phyloP scores from a whole-genome alignment of 345 rosid species.

The Excoecaria cochinchinensis region DNA sequence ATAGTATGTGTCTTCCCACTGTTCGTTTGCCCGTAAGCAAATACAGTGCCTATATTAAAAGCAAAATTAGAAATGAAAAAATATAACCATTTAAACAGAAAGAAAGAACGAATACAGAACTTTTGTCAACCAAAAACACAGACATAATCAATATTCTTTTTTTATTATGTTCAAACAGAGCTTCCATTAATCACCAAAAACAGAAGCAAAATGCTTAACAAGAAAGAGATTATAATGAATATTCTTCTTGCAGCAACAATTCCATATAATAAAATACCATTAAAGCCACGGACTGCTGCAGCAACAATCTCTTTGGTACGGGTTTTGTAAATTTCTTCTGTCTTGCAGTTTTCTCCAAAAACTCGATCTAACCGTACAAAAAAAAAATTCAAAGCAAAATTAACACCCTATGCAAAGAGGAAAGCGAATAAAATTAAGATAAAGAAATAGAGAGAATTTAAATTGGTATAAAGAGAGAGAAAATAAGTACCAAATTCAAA shows the following conservation, averaged over 20 bases:
- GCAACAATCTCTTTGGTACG: slow-evolving; percentile 74
- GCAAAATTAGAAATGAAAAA: neutral
- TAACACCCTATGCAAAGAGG: neutral
- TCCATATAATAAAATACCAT: slow-evolving; percentile 43
- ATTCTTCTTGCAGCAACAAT: neutral
- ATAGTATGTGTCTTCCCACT: slow-evolving; percentile 97
- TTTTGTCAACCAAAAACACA: neutral
- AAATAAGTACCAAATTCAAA: slow-evolving; percentile 66
- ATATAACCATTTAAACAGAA: neutral
- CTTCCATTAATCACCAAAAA: neutral
- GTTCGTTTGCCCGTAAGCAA: slow-evolving; percentile 95
- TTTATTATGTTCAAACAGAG: neutral
- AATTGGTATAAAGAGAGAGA: neutral
- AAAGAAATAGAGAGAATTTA: neutral
- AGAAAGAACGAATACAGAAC: neutral
- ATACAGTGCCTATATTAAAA: slow-evolving; percentile 64
- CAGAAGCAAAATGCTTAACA: neutral
- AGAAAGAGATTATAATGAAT: too few relatives aligned
- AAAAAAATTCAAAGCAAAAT: too few relatives aligned
- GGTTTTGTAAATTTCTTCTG: slow-evolving; percentile 61
- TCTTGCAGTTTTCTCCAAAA: slow-evolving; percentile 66
- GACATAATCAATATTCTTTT: neutral
- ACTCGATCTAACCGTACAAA: slow-evolving; percentile 44
- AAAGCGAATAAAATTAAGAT: neutral
- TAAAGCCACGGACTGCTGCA: slow-evolving; percentile 89